Evolutionary conservation across 2,329 filamentous ascomycete genomes (phyloP), one percentile per base, ranked within the genome.

Genomic region (Mariannaea elegans): DNA sequence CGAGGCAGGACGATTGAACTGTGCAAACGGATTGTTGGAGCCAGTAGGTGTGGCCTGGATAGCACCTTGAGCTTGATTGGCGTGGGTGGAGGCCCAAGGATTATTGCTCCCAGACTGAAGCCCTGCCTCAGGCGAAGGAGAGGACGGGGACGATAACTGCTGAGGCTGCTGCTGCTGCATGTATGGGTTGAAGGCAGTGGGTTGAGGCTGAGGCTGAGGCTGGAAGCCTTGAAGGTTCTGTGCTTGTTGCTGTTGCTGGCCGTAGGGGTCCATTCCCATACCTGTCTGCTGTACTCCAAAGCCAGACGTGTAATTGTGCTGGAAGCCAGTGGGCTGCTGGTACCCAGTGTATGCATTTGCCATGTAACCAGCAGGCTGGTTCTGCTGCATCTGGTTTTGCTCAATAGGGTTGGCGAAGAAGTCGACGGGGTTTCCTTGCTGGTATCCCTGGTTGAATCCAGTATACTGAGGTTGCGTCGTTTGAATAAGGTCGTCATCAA

Each of bases 351-450:
- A 88, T 24, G 82, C 80, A 64, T 84, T 84, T 54, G 77, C 74
- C 75, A 87, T 80, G 66, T 81, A 91, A n/a, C 92, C 93, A 1
- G 93, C 96, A 3, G 87, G 90, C 75, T 97, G 93, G 42, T 97
- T 93, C 42, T 87, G 84, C 75, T 94, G 89, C 67, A 90, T 84
- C 74, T 92, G 90, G 69, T 80, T 87, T 53, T 75, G 89, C 59
- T 94, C 92, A 71, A 98, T 90, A 12, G 94, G 93, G 76, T 99
- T 99, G 59, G 94, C 95, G 70, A 96, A 95, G 87, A 96, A 98
- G 78, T 99, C 95, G 16, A 99, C 95, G 12, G 93, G 92, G 57
- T 91, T 91, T 74, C 97, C 94, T 78, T 99, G 95, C 80, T 98
- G 94, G 73, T 99, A 99, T 45, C 94, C 94, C 79, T 97, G 94